phyloP scores from a whole-genome alignment of 2,329 filamentous ascomycete genomes.

The Stemphylium vesicarium region DNA sequence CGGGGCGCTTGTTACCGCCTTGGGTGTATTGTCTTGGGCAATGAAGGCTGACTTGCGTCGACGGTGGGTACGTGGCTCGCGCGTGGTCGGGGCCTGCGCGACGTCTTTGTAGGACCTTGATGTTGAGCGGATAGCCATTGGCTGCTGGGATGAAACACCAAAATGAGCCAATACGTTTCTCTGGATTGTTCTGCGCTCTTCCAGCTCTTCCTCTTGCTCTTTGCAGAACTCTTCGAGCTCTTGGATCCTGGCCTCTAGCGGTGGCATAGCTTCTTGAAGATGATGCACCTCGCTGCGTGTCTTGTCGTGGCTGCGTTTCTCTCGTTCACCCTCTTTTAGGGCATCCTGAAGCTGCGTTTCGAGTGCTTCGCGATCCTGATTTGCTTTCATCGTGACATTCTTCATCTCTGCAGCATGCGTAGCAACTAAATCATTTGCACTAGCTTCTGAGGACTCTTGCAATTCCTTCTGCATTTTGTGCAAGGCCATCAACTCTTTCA shows the following conservation, averaged over 20 bases:
- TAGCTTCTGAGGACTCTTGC: conserved; percentile 24
- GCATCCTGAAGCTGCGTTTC: conserved; percentile 25
- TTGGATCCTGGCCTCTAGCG: conserved; percentile 29
- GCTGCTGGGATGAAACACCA: conserved; percentile 23
- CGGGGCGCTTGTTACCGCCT: conserved; percentile 1
- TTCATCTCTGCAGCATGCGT: conserved; percentile 27
- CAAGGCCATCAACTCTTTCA: conserved; percentile 22
- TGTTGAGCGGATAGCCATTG: conserved; percentile 14
- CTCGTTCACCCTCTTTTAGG: conserved; percentile 5
- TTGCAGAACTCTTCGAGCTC: conserved; percentile 35
- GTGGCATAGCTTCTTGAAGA: conserved; percentile 23
- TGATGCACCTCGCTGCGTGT: conserved; percentile 21
- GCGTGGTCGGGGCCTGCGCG: conserved; percentile 14
- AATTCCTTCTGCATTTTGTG: conserved; percentile 28
- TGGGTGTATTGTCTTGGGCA: conserved; percentile 13
- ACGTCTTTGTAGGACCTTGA: conserved; percentile 20
- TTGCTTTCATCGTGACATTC: conserved; percentile 17
- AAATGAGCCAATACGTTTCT: conserved; percentile 37
- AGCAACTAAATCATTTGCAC: conserved; percentile 20
- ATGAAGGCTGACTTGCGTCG: conserved; percentile 31
- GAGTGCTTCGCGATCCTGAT: conserved; percentile 22
- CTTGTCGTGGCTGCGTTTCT: conserved; percentile 20
- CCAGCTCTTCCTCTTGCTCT: conserved; percentile 40
- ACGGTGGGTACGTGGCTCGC: conserved; percentile 25
- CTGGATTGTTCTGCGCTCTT: conserved; percentile 32